Percentiles rank a stretch among this genome's conserved stretches.
Conservation (phyloP, 768 basidiomycete species). For the Leccinum subgranulosum region DNA sequence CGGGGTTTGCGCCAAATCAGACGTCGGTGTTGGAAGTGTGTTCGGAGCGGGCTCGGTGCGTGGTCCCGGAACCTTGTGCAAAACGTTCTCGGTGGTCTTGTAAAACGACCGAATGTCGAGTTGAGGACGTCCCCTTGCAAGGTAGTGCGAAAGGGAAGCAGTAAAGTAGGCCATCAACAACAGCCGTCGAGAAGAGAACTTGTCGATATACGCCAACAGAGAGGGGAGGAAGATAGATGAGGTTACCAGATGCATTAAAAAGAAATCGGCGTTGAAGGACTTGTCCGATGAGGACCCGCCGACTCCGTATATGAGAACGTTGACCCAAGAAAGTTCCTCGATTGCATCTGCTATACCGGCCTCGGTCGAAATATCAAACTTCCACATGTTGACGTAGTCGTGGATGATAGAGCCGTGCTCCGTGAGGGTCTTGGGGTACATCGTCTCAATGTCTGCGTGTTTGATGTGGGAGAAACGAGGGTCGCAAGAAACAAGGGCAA, state of each 20-base stretch:
- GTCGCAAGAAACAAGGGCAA: constrained; percentile 54
- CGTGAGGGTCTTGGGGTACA: constrained; percentile 27
- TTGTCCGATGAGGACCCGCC: constrained; percentile 45
- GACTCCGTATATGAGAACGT: constrained; percentile 56
- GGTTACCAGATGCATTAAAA: constrained; percentile 68
- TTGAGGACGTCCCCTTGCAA: constrained; percentile 33
- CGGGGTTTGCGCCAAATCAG: constrained; percentile 37
- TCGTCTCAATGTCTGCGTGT: constrained; percentile 27
- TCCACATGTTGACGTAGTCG: constrained; percentile 47
- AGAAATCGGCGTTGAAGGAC: constrained; percentile 65
- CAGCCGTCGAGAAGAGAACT: constrained; percentile 23
- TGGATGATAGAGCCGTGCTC: constrained; percentile 38
- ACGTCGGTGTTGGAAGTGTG: constrained; percentile 30
- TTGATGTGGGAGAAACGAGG: constrained; percentile 28
- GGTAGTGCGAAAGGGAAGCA: constrained; percentile 26
- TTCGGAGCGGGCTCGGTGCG: constrained; percentile 21
- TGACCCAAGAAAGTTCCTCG: constrained; percentile 61
- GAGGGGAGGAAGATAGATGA: constrained; percentile 61
- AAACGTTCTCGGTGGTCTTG: constrained; percentile 18
- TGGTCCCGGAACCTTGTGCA: constrained; percentile 35
- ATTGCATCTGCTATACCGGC: constrained; percentile 47
- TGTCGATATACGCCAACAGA: constrained; percentile 36
- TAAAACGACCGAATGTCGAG: constrained; percentile 33
- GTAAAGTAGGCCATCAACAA: constrained; percentile 31
- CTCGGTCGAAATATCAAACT: constrained; percentile 34